A percentile compares a stretch with the other conserved stretches of the same genome.
These are phyloP conservation scores for Hypoxylon lenormandii DNA, from an alignment of 495 filamentous ascomycete genomes.

Conservation along the genomic window DNA sequence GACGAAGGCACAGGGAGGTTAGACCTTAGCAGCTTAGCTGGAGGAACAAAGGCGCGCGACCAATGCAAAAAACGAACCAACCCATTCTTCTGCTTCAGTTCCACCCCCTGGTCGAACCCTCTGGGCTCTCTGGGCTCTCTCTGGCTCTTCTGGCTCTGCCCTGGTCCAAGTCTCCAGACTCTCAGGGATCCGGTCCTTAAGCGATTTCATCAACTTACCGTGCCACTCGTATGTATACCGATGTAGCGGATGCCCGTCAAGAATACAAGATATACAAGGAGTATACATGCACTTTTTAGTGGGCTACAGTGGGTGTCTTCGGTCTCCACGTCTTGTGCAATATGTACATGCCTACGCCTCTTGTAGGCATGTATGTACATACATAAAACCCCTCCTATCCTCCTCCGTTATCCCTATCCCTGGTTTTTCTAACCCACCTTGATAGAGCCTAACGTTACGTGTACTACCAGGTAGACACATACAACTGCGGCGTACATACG, in stretches of 20 bases:
- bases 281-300: constrained; percentile 34
- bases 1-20: constrained; percentile 47
- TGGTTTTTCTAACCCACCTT: constrained; percentile 29
- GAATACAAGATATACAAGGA: constrained; percentile 26
- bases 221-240: not conserved
- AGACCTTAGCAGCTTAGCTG: constrained; percentile 13
- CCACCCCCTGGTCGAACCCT: constrained; percentile 33
- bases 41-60: too few relatives aligned
- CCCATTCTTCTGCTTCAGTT: constrained; percentile 8
- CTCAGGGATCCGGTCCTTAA: not conserved
- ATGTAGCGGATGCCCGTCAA: not conserved
- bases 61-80: too few relatives aligned
- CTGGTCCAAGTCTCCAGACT: too few relatives aligned
- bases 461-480: constrained; percentile 36
- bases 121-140: too few relatives aligned
- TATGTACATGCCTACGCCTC: constrained; percentile 13
- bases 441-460: constrained; percentile 42
- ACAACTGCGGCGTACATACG: too few relatives aligned
- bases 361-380: constrained; percentile 17
- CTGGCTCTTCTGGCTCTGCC: too few relatives aligned
- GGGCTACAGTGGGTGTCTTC: constrained; percentile 29
- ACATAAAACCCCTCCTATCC: constrained; percentile 6
- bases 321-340: constrained; percentile 20
- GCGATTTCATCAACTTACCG: too few relatives aligned
- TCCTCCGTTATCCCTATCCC: constrained; percentile 4